Evolutionary conservation across 2,329 filamentous ascomycete genomes (phyloP).

Genomic region (Venturiaceae sp.): DNA sequence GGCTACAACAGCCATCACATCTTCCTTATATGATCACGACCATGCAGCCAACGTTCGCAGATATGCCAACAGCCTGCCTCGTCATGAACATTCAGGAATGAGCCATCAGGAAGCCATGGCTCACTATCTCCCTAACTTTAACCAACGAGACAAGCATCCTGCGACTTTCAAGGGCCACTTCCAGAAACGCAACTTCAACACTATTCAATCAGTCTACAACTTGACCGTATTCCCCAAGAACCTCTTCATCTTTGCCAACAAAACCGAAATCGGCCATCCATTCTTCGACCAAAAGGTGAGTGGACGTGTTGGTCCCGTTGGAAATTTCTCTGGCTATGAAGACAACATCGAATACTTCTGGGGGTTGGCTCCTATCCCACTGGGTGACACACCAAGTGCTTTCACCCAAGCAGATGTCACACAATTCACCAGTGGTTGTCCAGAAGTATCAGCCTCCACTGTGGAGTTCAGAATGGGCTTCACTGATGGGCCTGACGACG

Average conservation of each 20-base stretch:
- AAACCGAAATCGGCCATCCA: conserved; percentile 24
- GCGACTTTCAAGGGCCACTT: conserved; percentile 2
- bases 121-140: not conserved
- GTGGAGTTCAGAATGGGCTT: conserved; percentile 27
- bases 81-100: too few species aligned
- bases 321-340: conserved; percentile 31
- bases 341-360: conserved; percentile 38
- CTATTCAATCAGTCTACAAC: conserved; percentile 29
- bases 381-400: conserved; percentile 15
- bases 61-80: too few species aligned
- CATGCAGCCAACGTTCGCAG: too few species aligned
- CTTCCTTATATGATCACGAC: too few species aligned
- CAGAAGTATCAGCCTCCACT: conserved; percentile 25
- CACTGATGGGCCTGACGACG: conserved; percentile 19
- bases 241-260: conserved; percentile 23
- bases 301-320: conserved; percentile 32
- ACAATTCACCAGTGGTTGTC: conserved; percentile 23
- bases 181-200: conserved; percentile 23
- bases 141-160: not conserved
- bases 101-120: too few species aligned
- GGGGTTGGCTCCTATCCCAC: conserved; percentile 27
- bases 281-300: conserved; percentile 28
- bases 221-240: conserved; percentile 31
- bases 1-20: too few species aligned
- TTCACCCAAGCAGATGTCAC: conserved; percentile 15